Conservation (phyloP, 139 green algal species). For the Chlorella sp. region DNA sequence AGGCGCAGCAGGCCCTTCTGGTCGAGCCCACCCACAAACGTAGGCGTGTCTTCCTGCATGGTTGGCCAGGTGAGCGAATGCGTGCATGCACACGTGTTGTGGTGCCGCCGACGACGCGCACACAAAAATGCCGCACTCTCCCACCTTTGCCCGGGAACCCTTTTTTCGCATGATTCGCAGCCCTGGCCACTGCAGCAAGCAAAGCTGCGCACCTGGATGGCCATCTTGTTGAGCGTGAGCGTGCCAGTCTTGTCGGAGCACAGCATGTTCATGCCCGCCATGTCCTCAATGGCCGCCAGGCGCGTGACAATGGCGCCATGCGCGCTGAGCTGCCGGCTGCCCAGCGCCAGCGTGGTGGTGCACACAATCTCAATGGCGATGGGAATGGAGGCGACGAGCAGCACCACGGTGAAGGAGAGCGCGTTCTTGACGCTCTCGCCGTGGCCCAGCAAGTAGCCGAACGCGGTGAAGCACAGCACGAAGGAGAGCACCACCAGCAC, state of each 20-base stretch:
- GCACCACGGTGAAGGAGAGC: slow-evolving; percentile 69
- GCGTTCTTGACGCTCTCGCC: slow-evolving; percentile 42
- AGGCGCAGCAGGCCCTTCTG: slow-evolving; percentile 41
- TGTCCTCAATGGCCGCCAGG: slow-evolving; percentile 83
- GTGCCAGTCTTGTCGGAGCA: slow-evolving; percentile 87
- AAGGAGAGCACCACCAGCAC: slow-evolving; percentile 60
- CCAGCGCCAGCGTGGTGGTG: slow-evolving; percentile 80
- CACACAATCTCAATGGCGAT: slow-evolving; percentile 74
- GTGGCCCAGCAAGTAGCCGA: slow-evolving; percentile 58
- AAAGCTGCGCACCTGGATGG: no score
- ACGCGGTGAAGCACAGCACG: slow-evolving; percentile 54
- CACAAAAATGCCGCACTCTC: no score
- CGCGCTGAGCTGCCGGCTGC: slow-evolving; percentile 51
- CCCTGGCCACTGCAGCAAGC: no score
- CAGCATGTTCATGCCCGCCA: slow-evolving; percentile 89
- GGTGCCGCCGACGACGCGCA: no score
- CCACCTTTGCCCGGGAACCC: no score
- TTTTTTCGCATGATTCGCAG: no score
- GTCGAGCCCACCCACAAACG: slow-evolving; percentile 42
- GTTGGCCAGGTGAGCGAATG: slow-evolving; percentile 90
- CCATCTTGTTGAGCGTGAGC: slow-evolving; percentile 89
- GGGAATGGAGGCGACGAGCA: slow-evolving; percentile 74
- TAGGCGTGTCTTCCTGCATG: slow-evolving; percentile 66
- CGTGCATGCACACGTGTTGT: no score
- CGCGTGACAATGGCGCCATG: slow-evolving; percentile 72